Evolutionary conservation across 2,329 filamentous ascomycete species (phyloP), one percentile per base, ranked within the genome.

Genomic region (Fusarium caatingaense): DNA sequence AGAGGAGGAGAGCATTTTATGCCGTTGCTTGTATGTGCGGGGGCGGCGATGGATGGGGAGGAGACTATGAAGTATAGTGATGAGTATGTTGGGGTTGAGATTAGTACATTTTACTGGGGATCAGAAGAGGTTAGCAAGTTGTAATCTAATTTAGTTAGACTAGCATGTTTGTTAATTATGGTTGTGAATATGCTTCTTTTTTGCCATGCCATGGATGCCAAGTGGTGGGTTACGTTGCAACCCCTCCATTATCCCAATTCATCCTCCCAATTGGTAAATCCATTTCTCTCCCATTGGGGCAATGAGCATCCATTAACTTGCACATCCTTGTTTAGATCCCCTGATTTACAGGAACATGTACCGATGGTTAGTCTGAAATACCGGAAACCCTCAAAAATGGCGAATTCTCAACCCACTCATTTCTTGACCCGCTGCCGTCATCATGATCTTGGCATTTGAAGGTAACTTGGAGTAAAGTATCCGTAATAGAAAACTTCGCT

Each of bases 1-100:
- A 74, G 79, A 12, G 86, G 83, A 1, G 86, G 85, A 0, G 87
- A 89, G 77, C 87, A 89, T 68, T 88, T 89, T 57, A 77, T 89
- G 81, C 87, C 87, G 61, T 74, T 89, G 77, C 74, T 88, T 47
- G 87, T 89, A 32, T 86, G 84, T 69, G 85, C 86, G 6, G 86
- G 84, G 1, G 83, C 83, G 0, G 86, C 84, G 1, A 81, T 76
- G 15, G 83, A 83, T 21, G 78, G 74, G 1, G 84, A 82, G 50
- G 76, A 76, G 74, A 82, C 78, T 20, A 78, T 76, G 67, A 76
- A 66, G 16, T 88, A 87, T 68, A 77, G 76, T n/a, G 87, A 89
- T 74, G 76, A 82, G 8, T 87, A 81, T 66, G 27, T 78, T 51
- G 85, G 84, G 4, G 59, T 86, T 37, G 80, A 85, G 48, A 87